Conservation (phyloP, 139 green algal genomes). For the Nannochloris sp. region DNA sequence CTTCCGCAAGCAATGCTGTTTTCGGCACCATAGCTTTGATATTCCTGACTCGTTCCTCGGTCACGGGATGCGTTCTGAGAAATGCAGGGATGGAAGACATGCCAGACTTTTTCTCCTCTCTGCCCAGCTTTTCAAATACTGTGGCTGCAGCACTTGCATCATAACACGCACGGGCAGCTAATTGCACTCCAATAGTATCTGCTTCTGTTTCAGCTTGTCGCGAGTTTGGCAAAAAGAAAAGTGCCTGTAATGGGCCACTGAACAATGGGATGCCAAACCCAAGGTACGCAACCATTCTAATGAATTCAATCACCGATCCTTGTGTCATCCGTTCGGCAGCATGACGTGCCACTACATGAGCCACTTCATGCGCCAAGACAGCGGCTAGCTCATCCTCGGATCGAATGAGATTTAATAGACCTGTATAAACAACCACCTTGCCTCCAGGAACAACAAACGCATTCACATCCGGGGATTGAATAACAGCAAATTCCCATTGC, state of each 20-base stretch:
- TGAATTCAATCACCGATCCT: constrained; percentile 9
- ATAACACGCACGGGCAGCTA: constrained; percentile 65
- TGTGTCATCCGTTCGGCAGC: constrained; percentile 41
- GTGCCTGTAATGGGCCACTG: constrained; percentile 17
- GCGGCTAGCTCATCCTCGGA: constrained; percentile 65
- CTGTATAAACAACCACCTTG: constrained; percentile 74
- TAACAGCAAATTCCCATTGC: constrained; percentile 78
- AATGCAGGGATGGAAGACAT: constrained; percentile 34
- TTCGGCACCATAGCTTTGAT: constrained; percentile 16
- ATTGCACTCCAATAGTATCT: constrained; percentile 63
- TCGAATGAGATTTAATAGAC: constrained; percentile 54
- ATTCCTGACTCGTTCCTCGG: constrained; percentile 39
- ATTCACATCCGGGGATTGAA: constrained; percentile 59
- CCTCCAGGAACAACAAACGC: constrained; percentile 82
- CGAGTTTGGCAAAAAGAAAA: constrained; percentile 55
- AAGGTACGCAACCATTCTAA: constrained; percentile 18
- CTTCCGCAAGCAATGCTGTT: background rate
- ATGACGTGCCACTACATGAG: constrained; percentile 69
- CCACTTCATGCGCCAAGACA: constrained; percentile 77
- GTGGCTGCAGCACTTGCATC: constrained; percentile 38
- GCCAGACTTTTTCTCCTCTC: constrained; percentile 17
- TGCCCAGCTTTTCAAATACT: constrained; percentile 33
- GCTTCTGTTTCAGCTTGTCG: constrained; percentile 67
- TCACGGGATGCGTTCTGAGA: constrained; percentile 69
- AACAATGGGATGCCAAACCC: constrained; percentile 43